Base-by-base conservation (phyloP, 345 rosid species). In the Eucalyptus decipiens region DNA sequence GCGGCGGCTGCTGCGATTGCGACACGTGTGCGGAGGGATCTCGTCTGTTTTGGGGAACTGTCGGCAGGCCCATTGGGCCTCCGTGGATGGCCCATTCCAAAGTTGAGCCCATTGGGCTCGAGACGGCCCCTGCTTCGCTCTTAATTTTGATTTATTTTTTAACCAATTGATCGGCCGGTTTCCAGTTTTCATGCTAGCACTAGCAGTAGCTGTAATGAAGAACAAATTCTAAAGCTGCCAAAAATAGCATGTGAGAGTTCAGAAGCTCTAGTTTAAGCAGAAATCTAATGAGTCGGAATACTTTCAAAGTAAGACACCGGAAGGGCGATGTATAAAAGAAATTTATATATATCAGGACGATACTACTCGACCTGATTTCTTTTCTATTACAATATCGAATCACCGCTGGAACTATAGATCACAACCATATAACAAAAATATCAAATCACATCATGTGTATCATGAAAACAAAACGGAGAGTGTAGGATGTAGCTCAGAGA, bases 281-380 rank as follows among this genome's bases (percentile, higher is more conserved):
- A 21, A 76, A 37, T 37, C 45, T 37, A 37, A 19, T 3, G 16
- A 76, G 1, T 19, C 0, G 2, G 3, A 34, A 34, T 34, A 18
- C 0, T 17, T 18, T 17, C 12, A 2, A 69, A 32, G 24, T 8
- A 18, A 32, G 43, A 34, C 2, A 34, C 0, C 34, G 0, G 1
- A 5, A 1, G 8, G 1, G 4, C 16, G 2, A 11, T 21, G 47
- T 76, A 76, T 11, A 1, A 11, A 76, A 76, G 17, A 40, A 76
- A 76, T 40, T 3, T 11, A 76, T n/a, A 65, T 76, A 76, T 76
- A 37, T 76, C 47, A 6, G 9, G 28, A 76, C 8, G 2, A 76
- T 76, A 40, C 85, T 40, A 76, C 7, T 40, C 9, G 5, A 76
- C 28, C 85, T 12, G 47, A 42, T 21, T 76, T 76, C 5, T 76